Evolutionary conservation across 805 yeast species (phyloP), one percentile per base, ranked within the genome.

Genomic region (Myxozyma neotropica): DNA sequence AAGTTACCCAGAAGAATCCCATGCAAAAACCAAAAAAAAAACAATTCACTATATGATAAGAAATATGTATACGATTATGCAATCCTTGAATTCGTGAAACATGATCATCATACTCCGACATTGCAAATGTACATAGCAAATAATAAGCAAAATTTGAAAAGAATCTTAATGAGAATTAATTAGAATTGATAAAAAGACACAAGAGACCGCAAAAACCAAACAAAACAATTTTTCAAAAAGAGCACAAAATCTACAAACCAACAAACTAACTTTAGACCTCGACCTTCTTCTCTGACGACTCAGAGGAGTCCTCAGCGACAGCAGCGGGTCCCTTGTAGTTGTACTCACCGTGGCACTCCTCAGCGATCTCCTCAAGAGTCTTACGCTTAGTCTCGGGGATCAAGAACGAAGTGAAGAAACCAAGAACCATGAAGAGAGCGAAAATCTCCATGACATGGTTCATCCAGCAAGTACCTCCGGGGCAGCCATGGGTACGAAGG

Each of bases 381-480:
- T 83, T 84, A 81, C 96, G 85, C 84, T 87, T 88, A 63, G 97
- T 89, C 81, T 90, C 97, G 69, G 96, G 96, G 67, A 89, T 77
- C 70, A 88, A 80, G 55, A 87, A 72, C 13, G 94, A 75, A 43
- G 84, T 74, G 70, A 80, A 75, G 68, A 83, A 68, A 79, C 97
- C 97, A 52, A 85, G 67, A 77, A 90, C 80, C 97, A 90, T 90
- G 83, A 90, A 90, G 56, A 90, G 80, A 21, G 96, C 96, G 74
- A 88, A 90, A 73, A 90, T 89, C 79, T 90, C 91, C 95, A 90
- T 89, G 67, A 90, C 96, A 69, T 90, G 96, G 45, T 90, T 89
- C 74, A 89, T 81, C 86, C 83, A 89, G 84, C 96, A 89, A 78
- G 84, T 83, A 38, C 72, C 72, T 52, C 77, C 76, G 38, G 89